These are phyloP conservation scores for Penicillium decumbens DNA, from an alignment of 2,329 filamentous ascomycete genomes.

Conservation along the genomic window DNA sequence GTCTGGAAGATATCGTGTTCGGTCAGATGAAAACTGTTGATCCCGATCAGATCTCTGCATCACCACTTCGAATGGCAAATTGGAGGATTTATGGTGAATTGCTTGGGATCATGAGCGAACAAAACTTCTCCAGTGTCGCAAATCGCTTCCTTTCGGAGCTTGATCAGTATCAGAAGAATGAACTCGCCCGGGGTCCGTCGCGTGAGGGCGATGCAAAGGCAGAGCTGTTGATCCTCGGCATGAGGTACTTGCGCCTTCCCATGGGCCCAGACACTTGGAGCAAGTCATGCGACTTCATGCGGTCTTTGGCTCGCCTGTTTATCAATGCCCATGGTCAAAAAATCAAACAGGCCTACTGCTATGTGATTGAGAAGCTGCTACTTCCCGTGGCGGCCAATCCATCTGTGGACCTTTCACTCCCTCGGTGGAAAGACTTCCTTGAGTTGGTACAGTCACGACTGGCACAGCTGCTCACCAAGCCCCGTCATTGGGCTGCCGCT, in stretches of 20 bases:
- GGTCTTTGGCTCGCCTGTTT: conserved; percentile 75
- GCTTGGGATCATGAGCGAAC: conserved; percentile 91
- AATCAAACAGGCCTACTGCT: conserved; percentile 91
- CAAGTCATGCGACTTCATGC: conserved; percentile 83
- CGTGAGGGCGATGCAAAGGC: conserved; percentile 73
- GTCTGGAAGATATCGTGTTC: conserved; percentile 92
- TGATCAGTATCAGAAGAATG: conserved; percentile 69
- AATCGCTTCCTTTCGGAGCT: conserved; percentile 78
- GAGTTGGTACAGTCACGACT: conserved; percentile 72
- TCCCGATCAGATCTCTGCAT: conserved; percentile 65
- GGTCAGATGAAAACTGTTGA: conserved; percentile 88
- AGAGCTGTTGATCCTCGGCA: conserved; percentile 80
- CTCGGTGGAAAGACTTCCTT: conserved; percentile 83
- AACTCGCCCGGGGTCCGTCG: conserved; percentile 45
- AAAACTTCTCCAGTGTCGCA: conserved; percentile 81
- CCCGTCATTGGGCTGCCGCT: conserved; percentile 82
- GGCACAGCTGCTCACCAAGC: conserved; percentile 80
- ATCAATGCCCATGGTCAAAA: conserved; percentile 77
- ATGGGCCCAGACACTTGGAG: conserved; percentile 72
- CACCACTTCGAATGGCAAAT: conserved; percentile 82
- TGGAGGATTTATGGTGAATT: conserved; percentile 93
- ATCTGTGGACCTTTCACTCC: conserved; percentile 68
- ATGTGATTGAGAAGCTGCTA: conserved; percentile 79
- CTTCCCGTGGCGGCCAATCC: conserved; percentile 81
- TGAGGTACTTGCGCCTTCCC: conserved; percentile 81